Evolutionary conservation across 805 yeast genomes (phyloP).

Genomic region (Schwanniomyces vanrijiae): DNA sequence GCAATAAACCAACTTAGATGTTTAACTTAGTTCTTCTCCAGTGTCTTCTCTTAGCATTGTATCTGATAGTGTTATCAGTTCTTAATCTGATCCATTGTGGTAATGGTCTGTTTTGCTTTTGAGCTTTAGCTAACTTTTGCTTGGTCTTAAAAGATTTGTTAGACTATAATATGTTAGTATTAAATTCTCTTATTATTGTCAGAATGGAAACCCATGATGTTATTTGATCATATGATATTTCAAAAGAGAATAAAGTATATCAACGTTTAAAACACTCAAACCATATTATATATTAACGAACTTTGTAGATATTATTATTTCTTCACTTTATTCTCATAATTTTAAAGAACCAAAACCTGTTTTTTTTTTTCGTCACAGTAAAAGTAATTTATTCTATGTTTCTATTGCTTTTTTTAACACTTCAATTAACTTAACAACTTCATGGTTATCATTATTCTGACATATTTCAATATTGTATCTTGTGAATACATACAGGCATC

Average conservation of each 20-base stretch:
- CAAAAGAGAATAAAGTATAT: not conserved
- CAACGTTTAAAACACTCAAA: too few species aligned
- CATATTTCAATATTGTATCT: not conserved
- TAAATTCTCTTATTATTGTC: not conserved
- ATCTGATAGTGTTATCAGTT: constrained; percentile 96
- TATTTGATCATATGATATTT: too few species aligned
- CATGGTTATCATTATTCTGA: not conserved
- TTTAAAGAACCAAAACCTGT: too few species aligned
- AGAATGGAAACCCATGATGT: not conserved
- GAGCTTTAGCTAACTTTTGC: constrained; percentile 98
- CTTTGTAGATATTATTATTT: too few species aligned
- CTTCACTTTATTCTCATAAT: too few species aligned
- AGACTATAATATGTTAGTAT: constrained; percentile 54
- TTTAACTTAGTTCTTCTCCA: constrained; percentile 99
- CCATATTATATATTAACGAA: too few species aligned
- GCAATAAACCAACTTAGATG: constrained; percentile 56
- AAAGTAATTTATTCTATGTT: too few species aligned
- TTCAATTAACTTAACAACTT: not conserved
- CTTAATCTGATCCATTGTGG: constrained; percentile 99
- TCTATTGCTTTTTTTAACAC: not conserved
- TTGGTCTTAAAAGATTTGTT: constrained; percentile 95
- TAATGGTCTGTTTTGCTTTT: constrained; percentile 98
- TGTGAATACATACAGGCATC: constrained; percentile 43
- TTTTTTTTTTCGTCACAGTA: too few species aligned
- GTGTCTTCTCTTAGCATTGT: constrained; percentile 99